phyloP scores from a whole-genome alignment of 441 rosid species.

The Gossypium gossypioides region DNA sequence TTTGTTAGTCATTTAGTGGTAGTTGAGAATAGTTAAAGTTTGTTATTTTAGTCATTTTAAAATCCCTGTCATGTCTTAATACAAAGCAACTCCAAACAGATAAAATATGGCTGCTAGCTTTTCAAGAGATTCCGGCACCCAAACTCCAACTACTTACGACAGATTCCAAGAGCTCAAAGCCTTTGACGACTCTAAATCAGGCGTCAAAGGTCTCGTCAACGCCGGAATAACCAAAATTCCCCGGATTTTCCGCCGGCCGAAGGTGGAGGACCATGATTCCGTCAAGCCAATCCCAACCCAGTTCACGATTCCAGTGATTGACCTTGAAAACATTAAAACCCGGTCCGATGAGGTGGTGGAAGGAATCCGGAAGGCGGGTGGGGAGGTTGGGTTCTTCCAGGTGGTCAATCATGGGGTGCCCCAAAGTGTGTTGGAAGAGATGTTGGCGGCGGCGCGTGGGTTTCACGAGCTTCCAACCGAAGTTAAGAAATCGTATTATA shows the following conservation, averaged over 20 bases:
- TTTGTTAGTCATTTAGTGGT: too few species aligned
- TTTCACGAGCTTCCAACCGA: constrained; percentile 29
- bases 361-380: constrained; percentile 22
- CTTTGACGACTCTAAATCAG: constrained; percentile 31
- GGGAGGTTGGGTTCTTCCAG: constrained; percentile 38
- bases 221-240: constrained; percentile 30
- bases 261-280: background rate
- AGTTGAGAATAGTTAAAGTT: too few species aligned
- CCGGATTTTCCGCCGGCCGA: constrained; percentile 24
- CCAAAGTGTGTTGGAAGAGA: constrained; percentile 24
- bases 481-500: constrained; percentile 21
- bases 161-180: constrained; percentile 27
- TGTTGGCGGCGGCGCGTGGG: constrained; percentile 23
- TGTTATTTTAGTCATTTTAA: too few species aligned
- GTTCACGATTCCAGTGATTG: constrained; percentile 16
- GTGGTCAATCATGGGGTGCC: constrained; percentile 33
- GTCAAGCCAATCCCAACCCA: background rate
- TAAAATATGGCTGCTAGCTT: background rate
- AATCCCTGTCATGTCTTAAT: background rate
- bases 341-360: constrained; percentile 8
- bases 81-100: background rate
- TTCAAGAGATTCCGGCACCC: background rate
- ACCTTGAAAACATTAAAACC: constrained; percentile 12
- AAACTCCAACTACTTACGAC: constrained; percentile 8
- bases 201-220: constrained; percentile 39